phyloP scores from a whole-genome alignment of 2,329 filamentous ascomycete species.

The Diaporthe longicolla region DNA sequence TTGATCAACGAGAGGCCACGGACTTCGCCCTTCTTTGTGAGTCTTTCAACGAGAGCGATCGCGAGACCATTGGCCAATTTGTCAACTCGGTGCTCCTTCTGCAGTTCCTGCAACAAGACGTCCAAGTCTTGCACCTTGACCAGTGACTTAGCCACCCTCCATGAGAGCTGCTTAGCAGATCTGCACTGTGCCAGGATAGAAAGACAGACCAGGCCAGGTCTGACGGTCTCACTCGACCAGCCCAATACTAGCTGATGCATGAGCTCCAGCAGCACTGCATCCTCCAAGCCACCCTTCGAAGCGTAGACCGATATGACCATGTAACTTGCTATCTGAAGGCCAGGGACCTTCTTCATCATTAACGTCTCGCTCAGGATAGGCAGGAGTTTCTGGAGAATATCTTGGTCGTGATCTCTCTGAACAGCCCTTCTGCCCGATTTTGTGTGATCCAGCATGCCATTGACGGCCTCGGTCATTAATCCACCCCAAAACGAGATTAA shows the following conservation, averaged over 20 bases:
- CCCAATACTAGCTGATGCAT: slow-evolving; percentile 90
- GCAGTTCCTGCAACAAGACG: slow-evolving; percentile 72
- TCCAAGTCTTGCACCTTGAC: slow-evolving; percentile 74
- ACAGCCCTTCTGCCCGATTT: slow-evolving; percentile 82
- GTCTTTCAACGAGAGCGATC: slow-evolving; percentile 72
- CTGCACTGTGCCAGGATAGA: slow-evolving; percentile 87
- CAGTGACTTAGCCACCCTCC: slow-evolving; percentile 77
- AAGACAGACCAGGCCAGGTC: slow-evolving; percentile 83
- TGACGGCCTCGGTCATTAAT: slow-evolving; percentile 86
- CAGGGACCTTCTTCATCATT: slow-evolving; percentile 80
- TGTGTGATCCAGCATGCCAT: slow-evolving; percentile 83
- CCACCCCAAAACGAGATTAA: slow-evolving; percentile 93
- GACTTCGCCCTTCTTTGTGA: slow-evolving; percentile 72
- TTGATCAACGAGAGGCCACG: slow-evolving; percentile 72
- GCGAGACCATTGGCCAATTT: slow-evolving; percentile 81
- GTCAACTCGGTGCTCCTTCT: slow-evolving; percentile 76
- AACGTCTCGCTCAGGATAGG: slow-evolving; percentile 84
- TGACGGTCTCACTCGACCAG: slow-evolving; percentile 80
- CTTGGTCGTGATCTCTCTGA: slow-evolving; percentile 85
- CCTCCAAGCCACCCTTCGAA: slow-evolving; percentile 83
- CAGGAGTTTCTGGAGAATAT: slow-evolving; percentile 76
- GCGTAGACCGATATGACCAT: slow-evolving; percentile 91
- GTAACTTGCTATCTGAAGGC: slow-evolving; percentile 88
- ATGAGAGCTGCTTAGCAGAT: slow-evolving; percentile 77
- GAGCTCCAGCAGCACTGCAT: slow-evolving; percentile 84